These are phyloP conservation scores for Rhododendron ferrugineum DNA, from an alignment of 148 eudicot species.

Conservation along the genomic window DNA sequence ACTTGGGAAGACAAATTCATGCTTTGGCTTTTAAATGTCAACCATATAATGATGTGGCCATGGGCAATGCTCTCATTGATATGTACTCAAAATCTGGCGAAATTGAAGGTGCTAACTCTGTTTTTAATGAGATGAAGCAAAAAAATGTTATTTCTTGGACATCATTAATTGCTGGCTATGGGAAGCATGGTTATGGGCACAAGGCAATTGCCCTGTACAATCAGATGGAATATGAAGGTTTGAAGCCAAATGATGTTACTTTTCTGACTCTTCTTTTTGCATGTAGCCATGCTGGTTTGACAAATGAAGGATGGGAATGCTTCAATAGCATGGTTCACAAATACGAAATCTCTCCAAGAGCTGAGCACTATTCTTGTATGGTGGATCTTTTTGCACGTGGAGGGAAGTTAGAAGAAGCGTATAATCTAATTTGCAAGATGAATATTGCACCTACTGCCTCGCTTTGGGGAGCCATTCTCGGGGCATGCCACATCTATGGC, in stretches of 20 bases:
- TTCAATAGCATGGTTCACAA: constrained; percentile 17
- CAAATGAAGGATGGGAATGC: constrained; percentile 12
- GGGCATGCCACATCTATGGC: constrained; percentile 16
- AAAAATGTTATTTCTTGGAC: constrained; percentile 25
- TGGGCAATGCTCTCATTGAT: constrained; percentile 21
- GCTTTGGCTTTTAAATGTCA: constrained; percentile 15
- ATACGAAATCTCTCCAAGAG: constrained; percentile 16
- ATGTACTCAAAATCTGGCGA: constrained; percentile 25
- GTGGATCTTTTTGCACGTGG: constrained; percentile 20
- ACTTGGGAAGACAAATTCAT: constrained; percentile 19
- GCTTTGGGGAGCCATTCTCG: constrained; percentile 19
- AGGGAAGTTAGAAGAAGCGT: constrained; percentile 17
- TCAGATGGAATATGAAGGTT: constrained; percentile 14
- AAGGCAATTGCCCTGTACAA: constrained; percentile 11
- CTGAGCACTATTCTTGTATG: constrained; percentile 21
- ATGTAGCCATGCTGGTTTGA: constrained; percentile 26
- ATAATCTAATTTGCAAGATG: constrained; percentile 9
- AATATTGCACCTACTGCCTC: constrained; percentile 14
- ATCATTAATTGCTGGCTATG: constrained; percentile 12
- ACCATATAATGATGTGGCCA: constrained; percentile 14
- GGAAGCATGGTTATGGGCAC: not conserved
- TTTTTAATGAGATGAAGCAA: constrained; percentile 6
- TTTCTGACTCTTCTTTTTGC: constrained; percentile 19
- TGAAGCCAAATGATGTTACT: constrained; percentile 20
- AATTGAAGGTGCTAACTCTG: constrained; percentile 10